These are phyloP conservation scores for Aegilops sharonensis DNA, from an alignment of 176 grass and related monocot genomes.

Conservation along the genomic window DNA sequence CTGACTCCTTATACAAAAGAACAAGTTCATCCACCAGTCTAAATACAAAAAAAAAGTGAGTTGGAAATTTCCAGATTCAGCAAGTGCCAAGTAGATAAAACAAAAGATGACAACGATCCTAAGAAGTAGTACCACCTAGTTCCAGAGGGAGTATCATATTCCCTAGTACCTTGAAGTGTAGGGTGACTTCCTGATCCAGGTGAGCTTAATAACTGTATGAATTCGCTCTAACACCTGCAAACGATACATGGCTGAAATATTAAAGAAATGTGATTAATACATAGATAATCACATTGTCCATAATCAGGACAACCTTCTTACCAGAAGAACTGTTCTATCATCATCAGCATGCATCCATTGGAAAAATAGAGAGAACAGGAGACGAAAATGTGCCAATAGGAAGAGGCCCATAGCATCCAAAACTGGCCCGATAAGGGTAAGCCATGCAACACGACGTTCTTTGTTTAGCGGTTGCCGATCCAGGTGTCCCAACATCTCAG, in stretches of 20 bases:
- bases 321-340: conserved; percentile 71
- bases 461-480: conserved; percentile 83
- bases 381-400: conserved; percentile 81
- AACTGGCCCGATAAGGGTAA: conserved; percentile 70
- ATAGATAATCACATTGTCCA: background rate
- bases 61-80: background rate
- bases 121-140: background rate
- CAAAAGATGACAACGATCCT: background rate
- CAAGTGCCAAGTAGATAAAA: background rate
- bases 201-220: conserved; percentile 63
- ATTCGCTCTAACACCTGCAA: conserved; percentile 67
- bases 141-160: background rate
- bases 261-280: background rate
- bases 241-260: background rate
- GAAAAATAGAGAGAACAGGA: conserved; percentile 85
- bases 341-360: conserved; percentile 92
- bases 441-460: conserved; percentile 67
- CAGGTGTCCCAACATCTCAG: conserved; percentile 85
- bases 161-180: conserved; percentile 60
- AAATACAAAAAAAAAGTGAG: background rate
- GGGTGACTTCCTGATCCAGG: conserved; percentile 87
- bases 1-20: conserved; percentile 85
- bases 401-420: conserved; percentile 87
- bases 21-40: conserved; percentile 85
- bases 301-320: conserved; percentile 16